phyloP scores from a whole-genome alignment of 805 yeast species.

The Myxozyma neotropica region DNA sequence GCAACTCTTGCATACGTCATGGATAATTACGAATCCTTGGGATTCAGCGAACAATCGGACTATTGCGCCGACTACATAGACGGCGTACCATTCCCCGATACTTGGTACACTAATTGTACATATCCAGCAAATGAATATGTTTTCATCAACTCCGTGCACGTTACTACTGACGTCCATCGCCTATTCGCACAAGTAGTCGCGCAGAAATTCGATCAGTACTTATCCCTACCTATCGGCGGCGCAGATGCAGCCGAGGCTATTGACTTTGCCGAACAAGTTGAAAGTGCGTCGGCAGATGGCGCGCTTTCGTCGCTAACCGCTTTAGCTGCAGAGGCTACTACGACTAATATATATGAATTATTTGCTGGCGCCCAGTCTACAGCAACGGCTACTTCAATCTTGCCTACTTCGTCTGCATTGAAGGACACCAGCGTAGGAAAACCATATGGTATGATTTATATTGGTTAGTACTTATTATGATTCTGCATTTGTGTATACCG shows the following conservation, averaged over 20 bases:
- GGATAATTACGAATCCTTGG: not conserved
- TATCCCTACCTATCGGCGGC: conserved; percentile 1
- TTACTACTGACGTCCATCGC: conserved; percentile 22
- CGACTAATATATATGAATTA: not conserved
- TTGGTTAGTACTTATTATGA: not conserved
- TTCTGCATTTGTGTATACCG: too few relatives aligned
- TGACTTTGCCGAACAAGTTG: not conserved
- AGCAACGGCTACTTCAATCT: not conserved
- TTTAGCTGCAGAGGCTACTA: not conserved
- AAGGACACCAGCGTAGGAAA: not conserved
- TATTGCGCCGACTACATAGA: conserved; percentile 12
- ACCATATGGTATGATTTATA: conserved; percentile 3
- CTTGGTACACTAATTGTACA: conserved; percentile 9
- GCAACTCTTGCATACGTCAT: not conserved
- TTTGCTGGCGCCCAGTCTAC: not conserved
- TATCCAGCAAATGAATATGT: conserved; percentile 16
- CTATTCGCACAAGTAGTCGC: conserved; percentile 14
- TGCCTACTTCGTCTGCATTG: not conserved
- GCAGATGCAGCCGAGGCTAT: not conserved
- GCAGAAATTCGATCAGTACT: not conserved
- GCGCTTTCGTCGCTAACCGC: not conserved
- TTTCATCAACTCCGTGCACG: conserved; percentile 25
- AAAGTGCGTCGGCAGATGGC: not conserved
- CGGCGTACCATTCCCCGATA: conserved; percentile 19
- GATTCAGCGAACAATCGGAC: conserved; percentile 7